Base-by-base conservation (phyloP, 164 flowering plant species). In the Magnolia sinica region DNA sequence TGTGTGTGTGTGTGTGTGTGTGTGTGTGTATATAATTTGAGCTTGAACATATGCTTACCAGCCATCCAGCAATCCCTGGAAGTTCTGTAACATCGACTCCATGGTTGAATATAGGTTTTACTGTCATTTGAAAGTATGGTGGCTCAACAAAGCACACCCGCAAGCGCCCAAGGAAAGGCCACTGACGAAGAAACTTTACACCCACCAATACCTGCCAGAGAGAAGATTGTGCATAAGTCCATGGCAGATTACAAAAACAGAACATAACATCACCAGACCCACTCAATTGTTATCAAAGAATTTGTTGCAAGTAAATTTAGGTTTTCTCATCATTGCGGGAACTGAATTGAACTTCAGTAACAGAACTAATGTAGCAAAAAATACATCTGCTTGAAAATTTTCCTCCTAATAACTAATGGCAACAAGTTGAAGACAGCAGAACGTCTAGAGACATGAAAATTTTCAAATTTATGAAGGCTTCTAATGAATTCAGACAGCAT, bases 51-150 rank as follows among this genome's bases (percentile, higher is more conserved):
- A 23, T 37, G 70, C 86, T 81, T 85, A 96, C 99, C 50, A 94
- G 91, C 98, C 99, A 96, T 75, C 99, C 98, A 51, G 98, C 98
- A 82, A 96, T 91, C 64, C 98, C 98, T 20, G 99, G 99, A 83
- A 96, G 77, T 80, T 87, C 98, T 22, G 99, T 88, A 58, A 96
- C 98, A 88, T 96, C 91, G 83, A 92, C 78, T n/a, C 99, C 98
- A 78, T 88, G 98, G 78, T 81, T 87, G 79, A 89, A 89, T 9
- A 94, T 79, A 16, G 99, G 99, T 78, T 96, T 96, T 72, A 91
- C 98, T 55, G 91, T 93, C 97, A 96, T 94, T 85, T 94, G 99
- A 81, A 94, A 92, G 76, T 91, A 96, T 71, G 99, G 99, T 50
- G 98, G 97, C 84, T 91, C 94, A 64, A 86, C 92, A 91, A 96